Evolutionary conservation across 2,329 filamentous ascomycete species (phyloP).

Genomic region (Colletotrichum paranaense): DNA sequence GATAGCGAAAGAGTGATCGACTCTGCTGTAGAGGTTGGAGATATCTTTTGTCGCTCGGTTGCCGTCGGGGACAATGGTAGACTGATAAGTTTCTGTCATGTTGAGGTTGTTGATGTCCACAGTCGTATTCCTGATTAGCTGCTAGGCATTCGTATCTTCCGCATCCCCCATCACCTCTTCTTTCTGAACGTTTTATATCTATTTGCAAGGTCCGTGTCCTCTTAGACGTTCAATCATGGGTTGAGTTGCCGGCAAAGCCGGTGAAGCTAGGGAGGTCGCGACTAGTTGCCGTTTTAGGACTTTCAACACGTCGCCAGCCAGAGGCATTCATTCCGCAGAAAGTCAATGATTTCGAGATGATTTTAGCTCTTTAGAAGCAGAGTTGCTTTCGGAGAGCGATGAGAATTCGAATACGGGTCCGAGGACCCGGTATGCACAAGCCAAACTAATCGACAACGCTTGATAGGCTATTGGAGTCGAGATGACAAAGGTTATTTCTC

Average conservation of each 20-base stretch:
- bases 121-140: not conserved
- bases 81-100: constrained; percentile 7
- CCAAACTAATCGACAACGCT: not conserved
- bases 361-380: not conserved
- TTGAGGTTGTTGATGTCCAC: not conserved
- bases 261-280: not conserved
- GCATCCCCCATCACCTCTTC: not conserved
- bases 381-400: not conserved
- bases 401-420: not conserved
- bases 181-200: not conserved
- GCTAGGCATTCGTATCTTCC: not conserved
- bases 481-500: not conserved
- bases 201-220: not conserved
- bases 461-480: not conserved
- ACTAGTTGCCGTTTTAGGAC: not conserved
- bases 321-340: not conserved
- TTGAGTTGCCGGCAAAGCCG: not conserved
- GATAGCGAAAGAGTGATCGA: not conserved
- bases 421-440: not conserved
- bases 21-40: constrained; percentile 8
- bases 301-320: not conserved
- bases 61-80: not conserved
- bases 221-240: not conserved
- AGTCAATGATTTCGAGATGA: not conserved
- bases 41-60: not conserved